Base-by-base conservation (phyloP, 805 yeast genomes). In the Cyberlindnera subsufficiens region DNA sequence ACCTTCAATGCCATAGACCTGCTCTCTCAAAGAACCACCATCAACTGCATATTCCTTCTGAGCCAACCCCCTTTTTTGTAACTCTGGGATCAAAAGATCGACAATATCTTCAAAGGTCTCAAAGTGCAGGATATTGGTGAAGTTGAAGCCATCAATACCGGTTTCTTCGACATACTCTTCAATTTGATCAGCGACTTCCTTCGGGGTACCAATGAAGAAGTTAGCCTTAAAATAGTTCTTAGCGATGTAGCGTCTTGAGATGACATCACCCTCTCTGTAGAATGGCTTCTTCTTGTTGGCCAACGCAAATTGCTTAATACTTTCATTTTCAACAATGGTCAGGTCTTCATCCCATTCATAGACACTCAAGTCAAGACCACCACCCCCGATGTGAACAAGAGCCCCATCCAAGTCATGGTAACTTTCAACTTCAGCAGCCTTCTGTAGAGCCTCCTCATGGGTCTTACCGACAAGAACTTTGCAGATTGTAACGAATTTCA, bases 331-430 rank as follows among this genome's bases (percentile, higher is more conserved):
- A 47, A 55, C 66, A 31, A 58, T 51, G 31, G 65, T 60, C 33
- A 70, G 56, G 39, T 71, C 73, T 36, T 67, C 61, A 13, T 68
- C 71, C 73, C 74, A 31, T 62, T 68, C 72, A 66, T 64, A 34
- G 66, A 69, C 33, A 63, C 60, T 48, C 56, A 71, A 31, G 64
- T 58, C 75, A 30, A 65, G 55, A 6, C 74, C 75, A 8, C 69
- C 66, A 67, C 74, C 69, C 16, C 75, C 76, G 9, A 72, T 55
- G 45, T 70, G 71, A 2, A 68, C 70, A 38, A 66, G 65, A 6
- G 69, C 66, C 19, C 73, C 75, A 37, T 68, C 74, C 9, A 57
- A 42, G 42, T 66, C 71, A 13, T 64, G 66, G 43, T 65, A 67
- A 6, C 42, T 44, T 41, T 54, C 53, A 43, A 50, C 64, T 16